These are phyloP conservation scores for Exserohilum rostratum DNA, from an alignment of 2,329 filamentous ascomycete species.

Conservation along the genomic window DNA sequence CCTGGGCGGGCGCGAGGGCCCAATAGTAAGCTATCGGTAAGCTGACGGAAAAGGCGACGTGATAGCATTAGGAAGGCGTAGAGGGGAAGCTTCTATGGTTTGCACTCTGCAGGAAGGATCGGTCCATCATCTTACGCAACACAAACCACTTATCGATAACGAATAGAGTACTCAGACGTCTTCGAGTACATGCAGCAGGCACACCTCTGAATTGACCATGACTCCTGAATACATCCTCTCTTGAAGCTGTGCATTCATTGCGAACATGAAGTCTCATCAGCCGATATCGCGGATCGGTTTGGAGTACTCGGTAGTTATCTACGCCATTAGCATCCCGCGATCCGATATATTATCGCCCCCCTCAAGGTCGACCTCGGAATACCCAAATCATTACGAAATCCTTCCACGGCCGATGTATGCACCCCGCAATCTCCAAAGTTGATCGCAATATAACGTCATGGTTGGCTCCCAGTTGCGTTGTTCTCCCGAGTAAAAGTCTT, in stretches of 20 bases:
- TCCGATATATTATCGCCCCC: conserved; percentile 38
- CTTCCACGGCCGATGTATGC: conserved; percentile 28
- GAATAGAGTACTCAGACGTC: background rate
- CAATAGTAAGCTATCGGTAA: conserved; percentile 43
- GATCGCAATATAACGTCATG: conserved; percentile 7
- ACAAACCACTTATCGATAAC: conserved; percentile 17
- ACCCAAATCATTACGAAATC: conserved; percentile 14
- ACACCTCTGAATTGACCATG: conserved; percentile 35
- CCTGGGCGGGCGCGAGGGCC: conserved; percentile 13
- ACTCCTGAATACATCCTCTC: background rate
- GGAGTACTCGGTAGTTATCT: conserved; percentile 59
- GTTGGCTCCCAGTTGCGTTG: conserved; percentile 1
- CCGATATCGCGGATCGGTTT: background rate
- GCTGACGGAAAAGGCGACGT: conserved; percentile 43
- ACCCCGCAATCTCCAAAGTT: conserved; percentile 22
- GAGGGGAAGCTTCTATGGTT: conserved; percentile 5
- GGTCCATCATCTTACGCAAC: background rate
- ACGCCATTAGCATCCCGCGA: conserved; percentile 63
- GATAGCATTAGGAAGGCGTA: conserved; percentile 43
- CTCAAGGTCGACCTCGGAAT: conserved; percentile 24
- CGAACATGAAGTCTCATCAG: background rate
- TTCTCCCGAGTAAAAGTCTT: background rate
- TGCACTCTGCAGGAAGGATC: conserved; percentile 1
- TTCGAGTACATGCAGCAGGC: background rate
- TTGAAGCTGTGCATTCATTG: background rate